Evolutionary conservation across 2,329 filamentous ascomycete genomes (phyloP).

Genomic region (Penicillium decumbens): DNA sequence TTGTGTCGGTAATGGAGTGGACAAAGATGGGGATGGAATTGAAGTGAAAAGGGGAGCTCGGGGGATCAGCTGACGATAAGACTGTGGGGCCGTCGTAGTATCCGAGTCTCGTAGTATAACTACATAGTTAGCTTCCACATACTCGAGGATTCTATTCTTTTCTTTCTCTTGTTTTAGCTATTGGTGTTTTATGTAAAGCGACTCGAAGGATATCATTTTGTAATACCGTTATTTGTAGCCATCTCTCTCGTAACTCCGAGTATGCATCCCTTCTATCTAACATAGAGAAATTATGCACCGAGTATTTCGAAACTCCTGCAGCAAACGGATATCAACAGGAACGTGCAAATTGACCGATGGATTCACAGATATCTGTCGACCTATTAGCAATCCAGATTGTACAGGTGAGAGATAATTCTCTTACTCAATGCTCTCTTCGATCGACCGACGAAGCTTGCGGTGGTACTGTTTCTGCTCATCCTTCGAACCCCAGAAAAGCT

Average conservation of each 20-base stretch:
- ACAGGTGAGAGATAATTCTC: background rate
- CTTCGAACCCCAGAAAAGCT: conserved; percentile 75
- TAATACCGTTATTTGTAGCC: background rate
- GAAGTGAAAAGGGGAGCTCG: conserved; percentile 17
- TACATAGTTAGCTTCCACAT: background rate
- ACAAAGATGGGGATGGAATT: background rate
- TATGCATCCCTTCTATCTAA: background rate
- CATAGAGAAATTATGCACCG: background rate
- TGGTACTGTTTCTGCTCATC: conserved; percentile 83
- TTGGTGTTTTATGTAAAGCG: background rate
- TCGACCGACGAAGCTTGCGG: conserved; percentile 70
- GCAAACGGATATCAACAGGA: too few relatives aligned
- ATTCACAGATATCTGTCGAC: background rate
- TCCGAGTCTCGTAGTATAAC: too few relatives aligned
- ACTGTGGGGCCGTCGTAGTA: conserved; percentile 3
- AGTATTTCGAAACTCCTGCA: background rate
- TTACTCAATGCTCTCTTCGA: conserved; percentile 47
- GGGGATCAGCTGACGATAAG: conserved; percentile 20
- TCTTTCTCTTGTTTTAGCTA: background rate
- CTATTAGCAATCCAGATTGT: background rate
- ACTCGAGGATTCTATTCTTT: background rate
- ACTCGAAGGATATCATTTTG: background rate
- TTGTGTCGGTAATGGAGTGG: conserved; percentile 11
- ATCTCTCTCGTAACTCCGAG: background rate
- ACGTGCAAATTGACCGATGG: background rate